These are phyloP conservation scores for Populus hybrid DNA, from an alignment of 441 rosid genomes.

Conservation along the genomic window DNA sequence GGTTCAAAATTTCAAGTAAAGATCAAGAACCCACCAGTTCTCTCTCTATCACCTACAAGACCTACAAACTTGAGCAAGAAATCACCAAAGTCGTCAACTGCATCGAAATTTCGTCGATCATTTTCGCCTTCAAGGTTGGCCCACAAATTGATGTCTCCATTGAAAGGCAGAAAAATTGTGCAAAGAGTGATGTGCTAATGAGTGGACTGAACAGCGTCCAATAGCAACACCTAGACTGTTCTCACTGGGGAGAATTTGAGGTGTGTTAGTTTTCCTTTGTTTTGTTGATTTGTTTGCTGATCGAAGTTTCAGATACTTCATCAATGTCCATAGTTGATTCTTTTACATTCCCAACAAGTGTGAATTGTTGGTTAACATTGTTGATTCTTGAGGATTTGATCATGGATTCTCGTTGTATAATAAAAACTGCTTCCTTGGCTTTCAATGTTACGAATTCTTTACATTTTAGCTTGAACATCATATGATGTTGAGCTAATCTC, in stretches of 20 bases:
- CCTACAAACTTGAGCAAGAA: slow-evolving; percentile 38
- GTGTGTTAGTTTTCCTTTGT: neutral
- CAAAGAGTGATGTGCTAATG: slow-evolving; percentile 38
- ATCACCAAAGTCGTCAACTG: slow-evolving; percentile 29
- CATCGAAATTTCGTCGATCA: slow-evolving; percentile 61
- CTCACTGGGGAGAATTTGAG: slow-evolving; percentile 63
- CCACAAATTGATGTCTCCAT: slow-evolving; percentile 65
- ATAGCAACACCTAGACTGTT: slow-evolving; percentile 34
- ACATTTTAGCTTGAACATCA: no score
- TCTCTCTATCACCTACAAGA: slow-evolving; percentile 57
- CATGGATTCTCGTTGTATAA: no score
- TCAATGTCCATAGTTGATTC: slow-evolving; percentile 21
- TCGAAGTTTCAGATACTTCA: neutral
- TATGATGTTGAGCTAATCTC: no score
- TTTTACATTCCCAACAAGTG: slow-evolving; percentile 9
- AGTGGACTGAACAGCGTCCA: slow-evolving; percentile 73
- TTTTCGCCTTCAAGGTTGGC: slow-evolving; percentile 77
- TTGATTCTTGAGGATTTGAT: neutral
- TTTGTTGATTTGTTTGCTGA: neutral
- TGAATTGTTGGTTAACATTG: neutral
- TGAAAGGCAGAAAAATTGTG: slow-evolving; percentile 64
- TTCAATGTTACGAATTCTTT: no score
- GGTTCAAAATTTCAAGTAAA: slow-evolving; percentile 70
- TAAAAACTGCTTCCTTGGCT: no score
- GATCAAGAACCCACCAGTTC: slow-evolving; percentile 50